phyloP scores from a whole-genome alignment of 345 rosid genomes.

The Mangifera indica region DNA sequence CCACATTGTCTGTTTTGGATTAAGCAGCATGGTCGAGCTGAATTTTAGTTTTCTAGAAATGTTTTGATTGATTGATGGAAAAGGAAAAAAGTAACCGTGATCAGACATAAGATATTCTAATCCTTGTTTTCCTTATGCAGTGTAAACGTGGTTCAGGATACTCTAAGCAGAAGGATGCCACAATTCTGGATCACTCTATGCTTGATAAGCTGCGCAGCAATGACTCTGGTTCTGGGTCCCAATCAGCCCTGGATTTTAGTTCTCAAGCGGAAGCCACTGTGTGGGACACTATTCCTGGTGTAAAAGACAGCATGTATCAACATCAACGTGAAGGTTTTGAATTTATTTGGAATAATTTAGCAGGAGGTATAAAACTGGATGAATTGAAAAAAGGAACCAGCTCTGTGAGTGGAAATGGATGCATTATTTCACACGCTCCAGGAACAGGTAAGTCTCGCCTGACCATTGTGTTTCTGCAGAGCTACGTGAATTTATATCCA shows the following conservation, averaged over 20 bases:
- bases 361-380: constrained; percentile 49
- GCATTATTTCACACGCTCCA: constrained; percentile 84
- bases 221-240: constrained; percentile 12
- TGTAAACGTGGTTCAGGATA: constrained; percentile 20
- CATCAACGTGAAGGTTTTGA: constrained; percentile 85
- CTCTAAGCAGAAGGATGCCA: constrained; percentile 19
- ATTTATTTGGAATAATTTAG: constrained; percentile 75
- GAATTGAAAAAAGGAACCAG: constrained; percentile 38
- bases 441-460: constrained; percentile 88
- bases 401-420: constrained; percentile 44
- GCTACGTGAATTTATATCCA: constrained; percentile 46
- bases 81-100: background rate
- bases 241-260: constrained; percentile 12
- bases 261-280: constrained; percentile 43
- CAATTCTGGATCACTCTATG: constrained; percentile 10
- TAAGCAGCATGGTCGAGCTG: background rate
- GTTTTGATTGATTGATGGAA: background rate
- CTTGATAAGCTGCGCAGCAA: constrained; percentile 17
- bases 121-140: constrained; percentile 27
- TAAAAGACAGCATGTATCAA: constrained; percentile 41
- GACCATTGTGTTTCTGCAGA: constrained; percentile 57
- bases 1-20: constrained; percentile 1
- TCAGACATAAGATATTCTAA: constrained; percentile 16
- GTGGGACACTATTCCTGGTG: constrained; percentile 69
- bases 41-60: background rate